phyloP scores from a whole-genome alignment of 805 yeast genomes.

The Maudiozyma turicensis region DNA sequence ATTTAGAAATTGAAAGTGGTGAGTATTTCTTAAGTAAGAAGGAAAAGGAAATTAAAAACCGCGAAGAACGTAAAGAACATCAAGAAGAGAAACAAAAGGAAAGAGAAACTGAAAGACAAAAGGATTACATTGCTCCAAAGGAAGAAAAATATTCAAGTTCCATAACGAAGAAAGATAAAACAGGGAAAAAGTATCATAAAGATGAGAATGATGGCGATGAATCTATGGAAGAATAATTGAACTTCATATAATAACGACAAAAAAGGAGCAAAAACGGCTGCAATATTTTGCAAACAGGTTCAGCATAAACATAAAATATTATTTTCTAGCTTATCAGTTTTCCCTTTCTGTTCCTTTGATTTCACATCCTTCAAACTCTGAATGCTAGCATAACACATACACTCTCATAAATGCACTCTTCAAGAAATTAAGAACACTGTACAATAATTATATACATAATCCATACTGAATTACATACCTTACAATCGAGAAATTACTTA shows the following conservation, averaged over 20 bases:
- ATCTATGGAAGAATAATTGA: not conserved
- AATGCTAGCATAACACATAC: too few relatives aligned
- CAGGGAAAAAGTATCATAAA: constrained; percentile 1
- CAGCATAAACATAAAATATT: too few relatives aligned
- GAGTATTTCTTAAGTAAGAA: constrained; percentile 88
- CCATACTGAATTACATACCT: too few relatives aligned
- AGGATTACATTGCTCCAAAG: constrained; percentile 79
- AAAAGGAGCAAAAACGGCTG: too few relatives aligned
- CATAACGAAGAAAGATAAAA: constrained; percentile 1
- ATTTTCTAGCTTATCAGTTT: too few relatives aligned
- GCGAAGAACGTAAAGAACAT: constrained; percentile 68
- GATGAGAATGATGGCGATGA: constrained; percentile 1
- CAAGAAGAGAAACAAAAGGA: constrained; percentile 61
- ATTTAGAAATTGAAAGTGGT: constrained; percentile 95
- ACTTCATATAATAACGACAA: not conserved
- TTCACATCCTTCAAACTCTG: too few relatives aligned
- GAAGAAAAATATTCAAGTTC: constrained; percentile 42
- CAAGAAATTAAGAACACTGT: too few relatives aligned
- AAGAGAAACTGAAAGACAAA: constrained; percentile 59
- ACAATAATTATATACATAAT: too few relatives aligned
- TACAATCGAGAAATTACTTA: too few relatives aligned
- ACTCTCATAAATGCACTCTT: too few relatives aligned
- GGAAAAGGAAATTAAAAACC: constrained; percentile 63
- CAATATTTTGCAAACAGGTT: too few relatives aligned
- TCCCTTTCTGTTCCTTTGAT: too few relatives aligned